Conservation (phyloP, 2,329 filamentous ascomycete species). For the Neocucurbitaria cava region DNA sequence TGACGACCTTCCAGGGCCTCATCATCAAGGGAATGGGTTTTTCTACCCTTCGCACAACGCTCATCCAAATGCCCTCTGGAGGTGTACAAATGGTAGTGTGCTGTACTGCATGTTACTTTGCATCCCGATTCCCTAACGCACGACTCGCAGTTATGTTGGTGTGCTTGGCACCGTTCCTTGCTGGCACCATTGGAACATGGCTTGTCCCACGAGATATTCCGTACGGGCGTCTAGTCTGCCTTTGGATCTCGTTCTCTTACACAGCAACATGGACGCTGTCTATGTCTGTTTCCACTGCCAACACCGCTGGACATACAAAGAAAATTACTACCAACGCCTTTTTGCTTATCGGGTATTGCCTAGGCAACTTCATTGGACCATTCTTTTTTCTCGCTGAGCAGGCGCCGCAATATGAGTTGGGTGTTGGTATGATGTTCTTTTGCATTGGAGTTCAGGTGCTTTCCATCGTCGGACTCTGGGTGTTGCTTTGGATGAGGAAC, state of each 20-base stretch:
- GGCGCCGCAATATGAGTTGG: slow-evolving; percentile 44
- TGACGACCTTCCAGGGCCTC: not conserved
- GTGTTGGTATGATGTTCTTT: slow-evolving; percentile 49
- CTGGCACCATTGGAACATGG: not conserved
- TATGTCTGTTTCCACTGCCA: slow-evolving; percentile 44
- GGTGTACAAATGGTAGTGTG: not conserved
- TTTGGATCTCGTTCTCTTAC: not conserved
- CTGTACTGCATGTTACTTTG: not conserved
- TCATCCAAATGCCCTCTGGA: not conserved
- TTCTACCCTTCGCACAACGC: not conserved
- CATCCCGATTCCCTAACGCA: not conserved
- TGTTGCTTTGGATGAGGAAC: not conserved
- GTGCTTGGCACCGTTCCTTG: no score
- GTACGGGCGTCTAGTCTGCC: not conserved
- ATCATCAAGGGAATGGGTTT: slow-evolving; percentile 4
- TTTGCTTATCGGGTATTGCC: slow-evolving; percentile 52
- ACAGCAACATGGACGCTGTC: not conserved
- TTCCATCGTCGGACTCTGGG: not conserved
- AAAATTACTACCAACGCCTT: slow-evolving; percentile 65
- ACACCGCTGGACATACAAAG: slow-evolving; percentile 48
- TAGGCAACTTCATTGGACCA: slow-evolving; percentile 52
- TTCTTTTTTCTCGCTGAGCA: slow-evolving; percentile 50
- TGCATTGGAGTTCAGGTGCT: not conserved
- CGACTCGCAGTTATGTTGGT: no score
- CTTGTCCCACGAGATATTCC: not conserved